Evolutionary conservation across 441 rosid genomes (phyloP).

Genomic region (Rhodomyrtus psidioides): DNA sequence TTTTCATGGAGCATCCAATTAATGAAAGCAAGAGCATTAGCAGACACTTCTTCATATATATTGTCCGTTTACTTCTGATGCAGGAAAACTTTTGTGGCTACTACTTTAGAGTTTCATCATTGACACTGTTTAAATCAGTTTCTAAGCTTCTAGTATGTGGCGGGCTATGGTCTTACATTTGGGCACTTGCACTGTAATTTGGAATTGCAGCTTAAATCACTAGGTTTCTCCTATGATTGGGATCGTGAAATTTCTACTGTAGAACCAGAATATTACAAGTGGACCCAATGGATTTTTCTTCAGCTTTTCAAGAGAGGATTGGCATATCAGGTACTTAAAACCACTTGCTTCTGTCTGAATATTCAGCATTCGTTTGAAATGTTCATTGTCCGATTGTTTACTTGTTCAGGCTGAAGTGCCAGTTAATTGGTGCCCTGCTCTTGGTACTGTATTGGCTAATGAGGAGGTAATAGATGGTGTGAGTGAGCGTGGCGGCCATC

Average conservation of each 20-base stretch:
- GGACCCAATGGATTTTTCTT: slow-evolving; percentile 99
- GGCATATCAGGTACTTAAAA: slow-evolving; percentile 77
- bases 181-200: neutral
- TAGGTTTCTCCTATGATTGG: slow-evolving; percentile 98
- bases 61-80: neutral
- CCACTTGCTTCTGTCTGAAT: neutral
- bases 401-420: slow-evolving; percentile 86
- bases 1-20: neutral
- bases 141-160: neutral
- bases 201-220: slow-evolving; percentile 67
- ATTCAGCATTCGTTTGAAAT: slow-evolving; percentile 1
- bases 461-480: slow-evolving; percentile 98
- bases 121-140: neutral
- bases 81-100: neutral
- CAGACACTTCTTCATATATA: neutral
- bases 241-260: slow-evolving; percentile 92
- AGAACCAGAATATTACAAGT: slow-evolving; percentile 83
- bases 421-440: slow-evolving; percentile 99
- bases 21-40: neutral
- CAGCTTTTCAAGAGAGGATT: slow-evolving; percentile 92
- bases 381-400: neutral
- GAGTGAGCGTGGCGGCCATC: slow-evolving; percentile 95
- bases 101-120: neutral
- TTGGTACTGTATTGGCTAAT: slow-evolving; percentile 97
- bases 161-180: neutral